Base-by-base conservation (phyloP, 2,329 filamentous ascomycete species). In the Harringtonia aguacate region DNA sequence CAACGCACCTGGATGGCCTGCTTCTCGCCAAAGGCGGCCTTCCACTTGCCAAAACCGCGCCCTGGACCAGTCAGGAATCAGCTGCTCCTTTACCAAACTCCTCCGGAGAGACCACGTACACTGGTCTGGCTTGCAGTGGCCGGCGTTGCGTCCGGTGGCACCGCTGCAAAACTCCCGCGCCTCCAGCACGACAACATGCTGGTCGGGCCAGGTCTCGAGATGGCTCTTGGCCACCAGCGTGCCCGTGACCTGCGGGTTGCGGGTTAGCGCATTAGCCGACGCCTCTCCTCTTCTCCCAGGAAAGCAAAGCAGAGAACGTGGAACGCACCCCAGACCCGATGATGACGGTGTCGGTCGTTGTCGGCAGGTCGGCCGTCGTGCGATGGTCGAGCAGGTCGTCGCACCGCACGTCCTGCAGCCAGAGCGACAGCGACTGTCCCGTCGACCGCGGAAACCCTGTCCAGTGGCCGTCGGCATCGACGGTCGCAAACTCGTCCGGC, bases 141-240 rank as follows among this genome's bases (percentile, higher is more conserved):
- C 42, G 36, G 42, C 42, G 13, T 44, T 44, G 15, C 42, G 36
- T n/a, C 42, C 42, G 6, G 42, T 44, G 4, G 42, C 42, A 13
- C 42, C 42, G 12, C 20, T 27, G 15, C 42, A 44, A 36, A 44
- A 44, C 29, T 44, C 10, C 10, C 42, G 42, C 5, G 42, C 42
- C 18, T 44, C 42, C 3, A 44, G 36, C 10, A 44, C 29, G 10
- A 44, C n/a, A 10, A 44, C 22, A 9, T 13, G 33, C n/a, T 44
- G 28, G 36, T 20, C 15, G 2, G 42, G 42, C 36, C 36, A 39
- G 10, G 42, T 39, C 10, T 44, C 42, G 9, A 39, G 20, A n/a
- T 9, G 22, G 6, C 28, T 8, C 14, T 44, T 39, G 15, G 42
- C 36, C 2, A 34, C n/a, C 1, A 44, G 35, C 1, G 42, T 34